Conservation (phyloP, 2,329 filamentous ascomycete genomes). For the Penicillium sp. region DNA sequence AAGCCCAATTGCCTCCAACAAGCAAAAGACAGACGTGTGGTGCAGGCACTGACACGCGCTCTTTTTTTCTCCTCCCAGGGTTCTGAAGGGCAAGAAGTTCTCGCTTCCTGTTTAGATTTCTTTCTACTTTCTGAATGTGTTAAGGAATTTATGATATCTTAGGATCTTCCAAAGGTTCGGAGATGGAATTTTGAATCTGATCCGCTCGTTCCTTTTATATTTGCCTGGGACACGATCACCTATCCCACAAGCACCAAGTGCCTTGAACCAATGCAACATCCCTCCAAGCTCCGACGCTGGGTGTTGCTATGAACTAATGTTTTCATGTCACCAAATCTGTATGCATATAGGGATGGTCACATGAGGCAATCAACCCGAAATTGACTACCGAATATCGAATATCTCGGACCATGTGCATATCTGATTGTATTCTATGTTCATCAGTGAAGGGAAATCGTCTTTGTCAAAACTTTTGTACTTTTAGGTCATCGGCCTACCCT, state of each 20-base stretch:
- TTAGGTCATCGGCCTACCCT: not conserved
- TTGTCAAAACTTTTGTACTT: not conserved
- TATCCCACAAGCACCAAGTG: not conserved
- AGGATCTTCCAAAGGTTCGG: not conserved
- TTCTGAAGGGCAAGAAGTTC: conserved; percentile 80
- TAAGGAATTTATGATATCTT: not conserved
- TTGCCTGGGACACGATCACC: not conserved
- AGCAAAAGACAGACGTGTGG: too few species aligned
- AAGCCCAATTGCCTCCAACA: conserved; percentile 25
- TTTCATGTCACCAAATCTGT: conserved; percentile 2
- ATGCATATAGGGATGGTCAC: not conserved
- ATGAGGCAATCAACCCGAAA: not conserved
- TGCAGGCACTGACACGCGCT: conserved; percentile 1
- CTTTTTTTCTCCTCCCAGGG: conserved; percentile 31
- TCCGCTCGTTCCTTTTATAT: not conserved
- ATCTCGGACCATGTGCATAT: not conserved
- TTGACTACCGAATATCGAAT: not conserved
- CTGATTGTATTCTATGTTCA: not conserved
- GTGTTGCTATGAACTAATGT: conserved; percentile 3
- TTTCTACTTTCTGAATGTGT: not conserved
- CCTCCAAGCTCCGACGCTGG: not conserved
- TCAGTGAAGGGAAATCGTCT: not conserved
- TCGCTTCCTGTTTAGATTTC: conserved; percentile 63
- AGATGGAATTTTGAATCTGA: not conserved
- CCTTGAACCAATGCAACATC: not conserved